phyloP scores from a whole-genome alignment of 768 basidiomycete genomes.

The Arthromyces matolae region DNA sequence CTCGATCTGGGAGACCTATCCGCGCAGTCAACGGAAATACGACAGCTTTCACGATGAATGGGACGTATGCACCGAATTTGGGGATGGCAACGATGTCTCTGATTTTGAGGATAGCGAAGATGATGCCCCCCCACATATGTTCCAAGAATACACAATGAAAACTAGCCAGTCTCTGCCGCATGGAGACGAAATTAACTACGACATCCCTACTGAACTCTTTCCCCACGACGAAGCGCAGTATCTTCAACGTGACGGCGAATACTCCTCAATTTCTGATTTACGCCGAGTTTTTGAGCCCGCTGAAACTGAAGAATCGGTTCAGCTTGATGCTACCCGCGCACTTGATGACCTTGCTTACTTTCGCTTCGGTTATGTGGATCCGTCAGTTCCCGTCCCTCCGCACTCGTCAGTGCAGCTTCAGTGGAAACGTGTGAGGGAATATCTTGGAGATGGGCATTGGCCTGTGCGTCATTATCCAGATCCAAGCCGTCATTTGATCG shows the following conservation, averaged over 20 bases:
- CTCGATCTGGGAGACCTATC: conserved; percentile 15
- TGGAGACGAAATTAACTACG: no score
- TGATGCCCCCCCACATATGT: no score
- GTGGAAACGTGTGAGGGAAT: no score
- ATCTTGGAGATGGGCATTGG: no score
- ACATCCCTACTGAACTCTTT: not conserved
- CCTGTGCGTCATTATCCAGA: no score
- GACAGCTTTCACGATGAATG: conserved; percentile 19
- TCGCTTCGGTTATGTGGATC: not conserved
- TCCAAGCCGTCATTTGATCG: no score
- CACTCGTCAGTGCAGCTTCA: no score
- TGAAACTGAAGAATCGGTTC: not conserved
- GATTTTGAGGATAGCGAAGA: conserved; percentile 5
- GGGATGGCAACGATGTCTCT: conserved; percentile 4
- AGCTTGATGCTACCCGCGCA: not conserved
- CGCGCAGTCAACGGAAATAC: conserved; percentile 12
- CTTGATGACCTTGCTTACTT: conserved; percentile 1
- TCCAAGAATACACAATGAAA: no score
- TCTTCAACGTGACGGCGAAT: not conserved
- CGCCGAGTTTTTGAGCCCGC: not conserved
- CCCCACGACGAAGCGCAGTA: not conserved
- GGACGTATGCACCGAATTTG: conserved; percentile 18
- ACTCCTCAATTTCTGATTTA: not conserved
- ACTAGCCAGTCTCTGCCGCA: no score
- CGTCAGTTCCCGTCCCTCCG: no score